A percentile compares a stretch with the other conserved stretches of the same genome.
Conservation (phyloP, 1,139 yeast genomes). For the Citeromyces hawaiiensis region DNA sequence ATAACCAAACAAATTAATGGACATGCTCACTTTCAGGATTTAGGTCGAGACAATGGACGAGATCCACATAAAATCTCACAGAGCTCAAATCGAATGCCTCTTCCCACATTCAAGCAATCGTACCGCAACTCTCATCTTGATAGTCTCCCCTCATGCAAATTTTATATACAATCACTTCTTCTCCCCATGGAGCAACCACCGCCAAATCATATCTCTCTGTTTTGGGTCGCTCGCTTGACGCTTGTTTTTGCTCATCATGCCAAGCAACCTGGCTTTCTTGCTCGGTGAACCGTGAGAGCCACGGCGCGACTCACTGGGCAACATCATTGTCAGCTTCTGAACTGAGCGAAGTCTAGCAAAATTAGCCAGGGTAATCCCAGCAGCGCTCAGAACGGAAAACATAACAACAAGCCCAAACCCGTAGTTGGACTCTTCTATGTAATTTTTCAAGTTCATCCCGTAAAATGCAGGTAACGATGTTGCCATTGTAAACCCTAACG, state of each 20-base stretch:
- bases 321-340: constrained; percentile 34
- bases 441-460: constrained; percentile 92
- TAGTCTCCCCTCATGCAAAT: too few species aligned
- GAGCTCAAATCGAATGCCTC: too few species aligned
- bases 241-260: constrained; percentile 1
- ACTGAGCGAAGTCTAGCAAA: constrained; percentile 30
- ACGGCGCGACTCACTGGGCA: constrained; percentile 2
- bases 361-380: constrained; percentile 26
- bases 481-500: constrained; percentile 76
- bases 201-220: constrained; percentile 56
- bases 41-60: too few species aligned
- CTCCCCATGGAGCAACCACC: constrained; percentile 53
- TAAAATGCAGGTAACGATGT: constrained; percentile 69
- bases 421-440: constrained; percentile 59
- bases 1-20: too few species aligned
- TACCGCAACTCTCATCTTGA: neutral
- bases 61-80: too few species aligned
- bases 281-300: constrained; percentile 1
- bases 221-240: constrained; percentile 14
- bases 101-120: too few species aligned
- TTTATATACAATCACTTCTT: constrained; percentile 3
- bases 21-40: too few species aligned
- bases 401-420: constrained; percentile 57
- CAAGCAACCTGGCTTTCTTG: neutral
- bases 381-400: constrained; percentile 31